Percentiles rank a stretch among this genome's conserved stretches.
Conservation (phyloP, 1,139 yeast species). For the Wickerhamiella pararugosa region DNA sequence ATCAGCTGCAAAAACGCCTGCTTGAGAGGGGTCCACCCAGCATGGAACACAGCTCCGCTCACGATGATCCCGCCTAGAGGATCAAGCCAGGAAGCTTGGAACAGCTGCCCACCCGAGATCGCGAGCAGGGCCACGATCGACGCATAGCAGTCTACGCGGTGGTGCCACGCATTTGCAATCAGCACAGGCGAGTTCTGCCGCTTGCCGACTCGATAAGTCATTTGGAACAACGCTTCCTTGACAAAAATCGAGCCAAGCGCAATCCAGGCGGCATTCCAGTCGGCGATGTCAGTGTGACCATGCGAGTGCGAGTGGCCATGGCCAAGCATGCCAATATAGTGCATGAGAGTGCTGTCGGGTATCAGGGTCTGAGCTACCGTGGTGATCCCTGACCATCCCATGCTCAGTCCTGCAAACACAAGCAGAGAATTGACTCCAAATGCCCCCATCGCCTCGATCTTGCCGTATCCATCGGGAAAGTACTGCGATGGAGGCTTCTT, state of each 20-base stretch:
- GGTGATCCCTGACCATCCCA: slow-evolving; percentile 75
- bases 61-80: slow-evolving; percentile 84
- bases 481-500: slow-evolving; percentile 43
- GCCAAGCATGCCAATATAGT: slow-evolving; percentile 33
- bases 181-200: slow-evolving; percentile 72
- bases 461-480: slow-evolving; percentile 86
- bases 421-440: slow-evolving; percentile 71
- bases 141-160: slow-evolving; percentile 86
- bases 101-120: slow-evolving; percentile 69
- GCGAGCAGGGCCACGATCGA: slow-evolving; percentile 83
- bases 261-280: slow-evolving; percentile 84
- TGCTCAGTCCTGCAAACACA: slow-evolving; percentile 75
- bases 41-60: slow-evolving; percentile 63
- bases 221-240: slow-evolving; percentile 74
- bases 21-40: slow-evolving; percentile 65
- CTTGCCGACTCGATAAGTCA: slow-evolving; percentile 66
- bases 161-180: slow-evolving; percentile 98
- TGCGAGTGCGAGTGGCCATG: slow-evolving; percentile 29
- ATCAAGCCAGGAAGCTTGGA: slow-evolving; percentile 71
- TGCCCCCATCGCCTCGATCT: slow-evolving; percentile 84
- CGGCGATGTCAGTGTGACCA: slow-evolving; percentile 24
- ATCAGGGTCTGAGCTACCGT: slow-evolving; percentile 40
- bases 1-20: slow-evolving; percentile 61
- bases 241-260: slow-evolving; percentile 77
- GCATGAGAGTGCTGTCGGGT: slow-evolving; percentile 19